phyloP scores from a whole-genome alignment of 2,329 filamentous ascomycete genomes.

The Paecilomyces fulvus region DNA sequence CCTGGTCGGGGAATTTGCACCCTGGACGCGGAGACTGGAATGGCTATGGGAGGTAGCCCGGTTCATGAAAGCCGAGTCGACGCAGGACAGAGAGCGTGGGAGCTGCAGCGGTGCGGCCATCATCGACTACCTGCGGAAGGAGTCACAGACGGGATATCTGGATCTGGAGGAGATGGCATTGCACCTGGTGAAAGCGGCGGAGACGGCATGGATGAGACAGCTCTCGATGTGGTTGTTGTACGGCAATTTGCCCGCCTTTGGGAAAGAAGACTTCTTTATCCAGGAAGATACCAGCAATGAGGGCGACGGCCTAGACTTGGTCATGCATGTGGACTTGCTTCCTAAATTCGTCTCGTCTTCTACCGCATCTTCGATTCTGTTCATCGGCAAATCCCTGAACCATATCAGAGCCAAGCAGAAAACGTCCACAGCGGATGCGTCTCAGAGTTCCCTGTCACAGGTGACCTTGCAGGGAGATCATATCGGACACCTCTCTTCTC shows the following conservation, averaged over 20 bases:
- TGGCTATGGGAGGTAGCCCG: constrained; percentile 72
- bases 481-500: constrained; percentile 53
- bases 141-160: constrained; percentile 78
- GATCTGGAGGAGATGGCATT: constrained; percentile 73
- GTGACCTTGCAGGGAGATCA: constrained; percentile 41
- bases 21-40: constrained; percentile 73
- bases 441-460: constrained; percentile 47
- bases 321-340: constrained; percentile 51
- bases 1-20: constrained; percentile 75
- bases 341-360: constrained; percentile 70
- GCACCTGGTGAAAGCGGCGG: constrained; percentile 66
- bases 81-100: constrained; percentile 16
- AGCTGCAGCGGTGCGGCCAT: constrained; percentile 60
- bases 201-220: constrained; percentile 86
- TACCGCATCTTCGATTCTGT: constrained; percentile 75
- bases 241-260: constrained; percentile 69
- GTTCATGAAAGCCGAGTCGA: constrained; percentile 52
- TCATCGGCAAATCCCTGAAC: constrained; percentile 82
- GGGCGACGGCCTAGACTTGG: constrained; percentile 47
- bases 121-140: constrained; percentile 66
- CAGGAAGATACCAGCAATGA: constrained; percentile 36
- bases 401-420: constrained; percentile 57
- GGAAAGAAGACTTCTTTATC: constrained; percentile 81
- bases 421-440: constrained; percentile 21
- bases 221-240: constrained; percentile 86